Evolutionary conservation across 1,139 yeast species (phyloP).

Genomic region (Debaryomycetaceae sp.): DNA sequence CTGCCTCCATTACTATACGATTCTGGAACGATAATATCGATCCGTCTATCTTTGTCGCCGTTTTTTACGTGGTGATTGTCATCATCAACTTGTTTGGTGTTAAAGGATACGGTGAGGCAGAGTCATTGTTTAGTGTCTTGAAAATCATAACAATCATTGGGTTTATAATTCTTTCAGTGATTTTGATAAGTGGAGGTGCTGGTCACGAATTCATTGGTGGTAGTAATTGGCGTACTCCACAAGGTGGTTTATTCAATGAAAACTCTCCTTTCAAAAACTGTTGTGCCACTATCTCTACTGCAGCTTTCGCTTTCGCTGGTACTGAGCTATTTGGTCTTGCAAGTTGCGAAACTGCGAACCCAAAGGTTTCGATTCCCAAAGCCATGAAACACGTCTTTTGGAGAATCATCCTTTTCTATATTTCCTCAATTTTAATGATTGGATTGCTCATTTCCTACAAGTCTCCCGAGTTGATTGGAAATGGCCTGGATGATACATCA

Average conservation of each 20-base stretch:
- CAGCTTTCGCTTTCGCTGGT: conserved; percentile 25
- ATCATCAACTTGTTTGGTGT: conserved; percentile 33
- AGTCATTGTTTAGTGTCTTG: conserved; percentile 24
- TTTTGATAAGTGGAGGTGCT: conserved; percentile 35
- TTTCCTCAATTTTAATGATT: conserved; percentile 30
- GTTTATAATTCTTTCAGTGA: conserved; percentile 25
- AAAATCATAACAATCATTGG: conserved; percentile 31
- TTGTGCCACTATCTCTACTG: conserved; percentile 26
- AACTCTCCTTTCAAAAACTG: conserved; percentile 23
- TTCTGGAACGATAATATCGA: conserved; percentile 26
- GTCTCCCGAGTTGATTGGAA: conserved; percentile 28
- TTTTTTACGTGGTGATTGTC: conserved; percentile 27
- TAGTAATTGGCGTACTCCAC: conserved; percentile 24
- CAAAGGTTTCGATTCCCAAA: conserved; percentile 29
- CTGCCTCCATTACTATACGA: conserved; percentile 34
- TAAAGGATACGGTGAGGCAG: conserved; percentile 36
- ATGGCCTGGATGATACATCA: not conserved
- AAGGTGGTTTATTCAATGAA: conserved; percentile 18
- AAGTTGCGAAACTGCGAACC: conserved; percentile 32
- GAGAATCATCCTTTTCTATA: conserved; percentile 27
- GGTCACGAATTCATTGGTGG: conserved; percentile 29
- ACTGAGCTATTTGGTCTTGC: conserved; percentile 32
- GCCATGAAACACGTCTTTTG: conserved; percentile 33
- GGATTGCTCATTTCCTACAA: conserved; percentile 33
- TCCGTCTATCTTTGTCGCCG: conserved; percentile 29